A percentile compares a stretch with the other conserved stretches of the same genome.
Evolutionary conservation across 768 basidiomycete genomes (phyloP).

Genomic region (Lentinus brumalis): DNA sequence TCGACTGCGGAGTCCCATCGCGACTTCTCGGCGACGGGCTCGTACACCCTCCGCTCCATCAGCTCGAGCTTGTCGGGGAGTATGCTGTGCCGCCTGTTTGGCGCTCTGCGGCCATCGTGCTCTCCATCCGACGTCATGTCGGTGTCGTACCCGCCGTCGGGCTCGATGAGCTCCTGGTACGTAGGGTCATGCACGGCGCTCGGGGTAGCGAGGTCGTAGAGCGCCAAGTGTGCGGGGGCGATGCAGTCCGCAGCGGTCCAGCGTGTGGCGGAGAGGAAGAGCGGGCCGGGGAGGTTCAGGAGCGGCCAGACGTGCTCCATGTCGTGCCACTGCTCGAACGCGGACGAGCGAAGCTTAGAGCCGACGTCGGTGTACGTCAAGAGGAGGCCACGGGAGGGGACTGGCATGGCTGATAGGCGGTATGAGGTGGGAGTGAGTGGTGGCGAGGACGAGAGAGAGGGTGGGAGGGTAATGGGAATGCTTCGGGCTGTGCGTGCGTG

Average conservation of each 20-base stretch:
- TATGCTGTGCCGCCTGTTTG: neutral
- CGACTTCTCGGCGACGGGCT: conserved; percentile 20
- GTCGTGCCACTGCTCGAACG: conserved; percentile 33
- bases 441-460: neutral
- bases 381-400: neutral
- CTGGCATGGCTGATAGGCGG: neutral
- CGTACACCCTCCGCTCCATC: conserved; percentile 38
- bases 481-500: neutral
- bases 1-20: conserved; percentile 10
- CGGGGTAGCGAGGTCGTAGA: conserved; percentile 37
- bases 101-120: conserved; percentile 33
- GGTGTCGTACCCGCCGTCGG: conserved; percentile 8
- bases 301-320: conserved; percentile 49
- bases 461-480: neutral
- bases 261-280: conserved; percentile 32
- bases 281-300: conserved; percentile 31
- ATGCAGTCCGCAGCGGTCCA: conserved; percentile 33
- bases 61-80: conserved; percentile 31
- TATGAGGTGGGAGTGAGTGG: no score
- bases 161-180: conserved; percentile 32
- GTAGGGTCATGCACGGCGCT: conserved; percentile 32
- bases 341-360: neutral
- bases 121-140: conserved; percentile 27
- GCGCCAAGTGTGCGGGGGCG: conserved; percentile 35
- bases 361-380: conserved; percentile 3